phyloP scores from a whole-genome alignment of 345 rosid species.

The Salix dunnii region DNA sequence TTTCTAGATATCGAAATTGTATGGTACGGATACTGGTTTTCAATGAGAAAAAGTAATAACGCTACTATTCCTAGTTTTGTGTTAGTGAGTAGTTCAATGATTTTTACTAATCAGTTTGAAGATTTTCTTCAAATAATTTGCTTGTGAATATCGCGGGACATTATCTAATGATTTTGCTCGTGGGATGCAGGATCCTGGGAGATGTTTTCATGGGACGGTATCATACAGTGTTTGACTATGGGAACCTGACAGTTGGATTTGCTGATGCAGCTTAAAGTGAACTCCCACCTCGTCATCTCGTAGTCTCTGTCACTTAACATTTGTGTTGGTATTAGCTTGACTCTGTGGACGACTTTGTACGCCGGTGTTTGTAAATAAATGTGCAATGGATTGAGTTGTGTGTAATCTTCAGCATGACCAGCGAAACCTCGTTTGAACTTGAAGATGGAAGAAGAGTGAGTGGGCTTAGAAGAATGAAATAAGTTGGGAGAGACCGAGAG shows the following conservation, averaged over 20 bases:
- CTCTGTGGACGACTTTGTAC: neutral
- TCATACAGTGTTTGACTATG: slow-evolving; percentile 35
- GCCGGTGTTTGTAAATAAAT: neutral
- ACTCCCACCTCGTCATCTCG: neutral
- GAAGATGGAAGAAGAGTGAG: too few species aligned
- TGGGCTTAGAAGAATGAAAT: too few species aligned
- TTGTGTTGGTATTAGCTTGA: neutral
- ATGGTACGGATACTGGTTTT: too few species aligned
- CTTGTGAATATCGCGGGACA: neutral
- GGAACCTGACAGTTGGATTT: slow-evolving; percentile 27
- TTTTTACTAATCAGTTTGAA: neutral
- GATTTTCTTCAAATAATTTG: neutral
- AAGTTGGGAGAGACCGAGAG: too few species aligned
- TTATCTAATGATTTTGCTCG: neutral
- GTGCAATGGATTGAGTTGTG: too few species aligned
- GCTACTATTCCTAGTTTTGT: neutral
- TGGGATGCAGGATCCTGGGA: slow-evolving; percentile 31
- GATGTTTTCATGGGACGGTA: slow-evolving; percentile 36
- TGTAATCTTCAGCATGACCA: too few species aligned
- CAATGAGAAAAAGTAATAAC: too few species aligned
- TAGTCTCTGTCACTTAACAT: neutral
- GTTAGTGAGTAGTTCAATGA: neutral
- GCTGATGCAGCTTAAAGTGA: slow-evolving; percentile 29
- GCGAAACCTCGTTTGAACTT: too few species aligned
- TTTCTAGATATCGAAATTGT: neutral